Evolutionary conservation across 1,139 yeast species (phyloP).

Genomic region (Starmera stellimalicola): DNA sequence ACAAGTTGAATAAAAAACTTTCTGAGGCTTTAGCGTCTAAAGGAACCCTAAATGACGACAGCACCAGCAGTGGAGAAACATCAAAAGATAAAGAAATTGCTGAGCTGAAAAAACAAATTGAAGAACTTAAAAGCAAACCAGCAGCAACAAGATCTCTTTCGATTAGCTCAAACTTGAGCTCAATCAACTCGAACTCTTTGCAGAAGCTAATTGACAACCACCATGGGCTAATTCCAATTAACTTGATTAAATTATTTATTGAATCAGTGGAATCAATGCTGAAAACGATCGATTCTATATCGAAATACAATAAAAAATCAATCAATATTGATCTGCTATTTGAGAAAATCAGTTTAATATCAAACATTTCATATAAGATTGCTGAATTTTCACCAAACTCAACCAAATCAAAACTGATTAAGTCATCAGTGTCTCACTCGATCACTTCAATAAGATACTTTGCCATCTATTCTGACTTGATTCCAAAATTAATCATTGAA

Average conservation of each 20-base stretch:
- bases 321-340: constrained; percentile 33
- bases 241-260: constrained; percentile 12
- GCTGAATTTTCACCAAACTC: constrained; percentile 33
- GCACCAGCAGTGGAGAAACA: not conserved
- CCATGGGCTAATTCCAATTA: constrained; percentile 15
- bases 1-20: constrained; percentile 10
- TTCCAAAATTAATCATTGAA: constrained; percentile 69
- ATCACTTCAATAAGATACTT: constrained; percentile 75
- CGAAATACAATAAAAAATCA: constrained; percentile 7
- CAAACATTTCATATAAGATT: constrained; percentile 40
- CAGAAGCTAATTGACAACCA: not conserved
- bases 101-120: constrained; percentile 14
- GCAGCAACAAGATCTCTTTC: not conserved
- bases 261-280: constrained; percentile 11
- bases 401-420: constrained; percentile 30
- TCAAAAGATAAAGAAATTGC: constrained; percentile 18
- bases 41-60: constrained; percentile 1
- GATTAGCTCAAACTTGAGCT: not conserved
- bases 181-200: not conserved
- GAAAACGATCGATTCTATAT: constrained; percentile 5
- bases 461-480: constrained; percentile 49
- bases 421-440: constrained; percentile 67
- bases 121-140: constrained; percentile 7
- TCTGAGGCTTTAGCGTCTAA: constrained; percentile 9
- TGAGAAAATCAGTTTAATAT: constrained; percentile 43